These are phyloP conservation scores for Delonix regia DNA, from an alignment of 306 rosid species.

Conservation along the genomic window DNA sequence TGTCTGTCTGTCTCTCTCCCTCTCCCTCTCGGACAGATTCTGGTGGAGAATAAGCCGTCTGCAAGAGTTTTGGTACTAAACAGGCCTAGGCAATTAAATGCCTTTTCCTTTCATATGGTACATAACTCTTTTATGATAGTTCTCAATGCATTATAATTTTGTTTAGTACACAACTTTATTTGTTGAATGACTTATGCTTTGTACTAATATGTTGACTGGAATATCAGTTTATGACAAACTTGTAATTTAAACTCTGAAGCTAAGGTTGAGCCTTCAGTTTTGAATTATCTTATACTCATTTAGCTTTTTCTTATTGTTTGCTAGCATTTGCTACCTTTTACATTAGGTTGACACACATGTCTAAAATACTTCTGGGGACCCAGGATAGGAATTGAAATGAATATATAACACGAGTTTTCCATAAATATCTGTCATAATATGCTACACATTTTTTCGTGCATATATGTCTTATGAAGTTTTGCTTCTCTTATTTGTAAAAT, in stretches of 20 bases:
- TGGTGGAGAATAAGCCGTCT: constrained; percentile 56
- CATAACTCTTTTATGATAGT: not conserved
- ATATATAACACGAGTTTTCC: not conserved
- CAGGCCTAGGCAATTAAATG: constrained; percentile 82
- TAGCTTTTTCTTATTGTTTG: not conserved
- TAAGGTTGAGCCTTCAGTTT: constrained; percentile 17
- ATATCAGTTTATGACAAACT: not conserved
- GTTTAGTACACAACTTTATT: not conserved
- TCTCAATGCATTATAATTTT: not conserved
- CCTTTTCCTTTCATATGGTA: constrained; percentile 77
- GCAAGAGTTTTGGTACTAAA: constrained; percentile 65
- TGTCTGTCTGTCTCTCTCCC: not conserved
- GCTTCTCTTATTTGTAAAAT: constrained; percentile 17
- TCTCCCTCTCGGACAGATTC: constrained; percentile 48
- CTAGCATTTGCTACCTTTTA: not conserved
- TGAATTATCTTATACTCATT: not conserved
- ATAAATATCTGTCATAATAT: not conserved
- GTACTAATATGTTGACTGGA: constrained; percentile 5
- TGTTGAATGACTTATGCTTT: constrained; percentile 15
- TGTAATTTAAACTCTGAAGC: constrained; percentile 4
- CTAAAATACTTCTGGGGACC: constrained; percentile 1
- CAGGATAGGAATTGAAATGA: constrained; percentile 1
- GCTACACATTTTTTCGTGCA: not conserved
- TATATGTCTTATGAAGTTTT: not conserved
- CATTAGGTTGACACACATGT: constrained; percentile 12